Conservation (phyloP, 805 yeast species). For the Ogataea glucozyma region DNA sequence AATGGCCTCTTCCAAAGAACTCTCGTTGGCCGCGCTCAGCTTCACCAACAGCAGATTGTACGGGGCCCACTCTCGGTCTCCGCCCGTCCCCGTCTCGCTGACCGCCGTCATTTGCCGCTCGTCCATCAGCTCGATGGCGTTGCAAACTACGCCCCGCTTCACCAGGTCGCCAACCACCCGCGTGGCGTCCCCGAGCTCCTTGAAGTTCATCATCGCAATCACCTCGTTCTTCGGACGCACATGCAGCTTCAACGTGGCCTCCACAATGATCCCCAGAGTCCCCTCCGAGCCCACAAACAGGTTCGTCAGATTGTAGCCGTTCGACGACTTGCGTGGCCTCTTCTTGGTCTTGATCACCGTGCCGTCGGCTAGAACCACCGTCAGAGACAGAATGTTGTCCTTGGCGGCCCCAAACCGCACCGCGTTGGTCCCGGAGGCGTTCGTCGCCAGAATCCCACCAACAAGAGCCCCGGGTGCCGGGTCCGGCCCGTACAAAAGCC, state of each 20-base stretch:
- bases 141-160: conserved; percentile 61
- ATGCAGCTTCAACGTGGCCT: conserved; percentile 69
- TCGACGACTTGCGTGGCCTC: conserved; percentile 75
- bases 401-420: conserved; percentile 77
- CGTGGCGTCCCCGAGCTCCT: conserved; percentile 69
- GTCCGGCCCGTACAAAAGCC: conserved; percentile 71
- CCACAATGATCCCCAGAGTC: conserved; percentile 75
- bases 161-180: conserved; percentile 63
- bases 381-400: conserved; percentile 65
- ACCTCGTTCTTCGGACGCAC: conserved; percentile 65
- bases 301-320: conserved; percentile 79
- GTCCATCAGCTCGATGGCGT: conserved; percentile 76
- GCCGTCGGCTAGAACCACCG: conserved; percentile 81
- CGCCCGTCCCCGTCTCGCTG: conserved; percentile 46
- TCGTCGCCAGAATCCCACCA: conserved; percentile 75
- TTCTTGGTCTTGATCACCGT: conserved; percentile 71
- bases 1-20: conserved; percentile 42
- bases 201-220: conserved; percentile 70
- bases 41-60: conserved; percentile 54
- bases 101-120: conserved; percentile 70
- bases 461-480: conserved; percentile 78
- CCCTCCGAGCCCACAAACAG: conserved; percentile 78
- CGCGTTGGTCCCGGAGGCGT: conserved; percentile 81
- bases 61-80: conserved; percentile 33
- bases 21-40: conserved; percentile 51